Evolutionary conservation across 208 protist species (phyloP).

Genomic region (Entamoeba dispar): DNA sequence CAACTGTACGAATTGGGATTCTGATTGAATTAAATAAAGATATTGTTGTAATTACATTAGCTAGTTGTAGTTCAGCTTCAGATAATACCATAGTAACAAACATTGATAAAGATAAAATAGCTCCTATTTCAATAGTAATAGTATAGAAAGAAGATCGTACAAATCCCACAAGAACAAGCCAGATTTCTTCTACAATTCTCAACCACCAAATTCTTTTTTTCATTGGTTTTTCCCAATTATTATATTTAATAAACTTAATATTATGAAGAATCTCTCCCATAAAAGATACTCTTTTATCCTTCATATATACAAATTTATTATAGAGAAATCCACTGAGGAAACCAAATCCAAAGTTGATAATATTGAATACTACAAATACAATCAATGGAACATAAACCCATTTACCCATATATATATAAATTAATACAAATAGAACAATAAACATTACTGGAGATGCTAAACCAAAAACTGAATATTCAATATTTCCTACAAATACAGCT

Average conservation of each 20-base stretch:
- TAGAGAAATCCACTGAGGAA: neutral
- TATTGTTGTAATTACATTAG: neutral
- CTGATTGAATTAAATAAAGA: conserved; percentile 3
- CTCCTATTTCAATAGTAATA: neutral
- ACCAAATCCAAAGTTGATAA: conserved; percentile 22
- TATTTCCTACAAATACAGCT: conserved; percentile 9
- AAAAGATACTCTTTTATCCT: conserved; percentile 35
- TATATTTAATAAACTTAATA: conserved; percentile 46
- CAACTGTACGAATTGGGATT: neutral
- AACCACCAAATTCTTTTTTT: conserved; percentile 10
- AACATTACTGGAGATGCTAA: conserved; percentile 34
- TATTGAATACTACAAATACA: conserved; percentile 33
- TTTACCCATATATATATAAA: conserved; percentile 28
- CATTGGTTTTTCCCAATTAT: conserved; percentile 39
- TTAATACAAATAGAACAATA: conserved; percentile 24
- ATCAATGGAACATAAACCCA: conserved; percentile 29
- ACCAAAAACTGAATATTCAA: conserved; percentile 16
- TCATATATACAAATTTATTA: neutral
- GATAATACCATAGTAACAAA: neutral
- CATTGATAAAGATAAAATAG: neutral
- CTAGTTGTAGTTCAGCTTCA: neutral
- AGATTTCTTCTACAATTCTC: neutral
- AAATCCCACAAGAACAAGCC: neutral
- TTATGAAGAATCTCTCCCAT: conserved; percentile 37
- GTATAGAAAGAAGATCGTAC: neutral